phyloP scores from a whole-genome alignment of 352 stramenopile genomes.

The Phytophthora melonis region DNA sequence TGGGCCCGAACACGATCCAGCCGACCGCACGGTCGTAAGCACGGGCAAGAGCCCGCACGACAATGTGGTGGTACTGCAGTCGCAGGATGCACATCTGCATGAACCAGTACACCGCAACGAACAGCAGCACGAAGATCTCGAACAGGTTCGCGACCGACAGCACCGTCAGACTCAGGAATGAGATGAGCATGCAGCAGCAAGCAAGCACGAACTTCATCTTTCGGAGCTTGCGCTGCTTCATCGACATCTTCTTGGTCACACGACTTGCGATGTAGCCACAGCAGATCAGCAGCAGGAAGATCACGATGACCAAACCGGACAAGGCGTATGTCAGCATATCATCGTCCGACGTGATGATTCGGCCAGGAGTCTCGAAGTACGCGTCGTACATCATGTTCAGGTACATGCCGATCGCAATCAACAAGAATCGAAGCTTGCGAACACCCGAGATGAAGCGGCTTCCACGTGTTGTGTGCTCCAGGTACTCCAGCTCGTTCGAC shows the following conservation, averaged over 20 bases:
- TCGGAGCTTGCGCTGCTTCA: conserved; percentile 90
- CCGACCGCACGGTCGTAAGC: conserved; percentile 81
- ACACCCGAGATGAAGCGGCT: conserved; percentile 75
- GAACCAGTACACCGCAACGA: conserved; percentile 88
- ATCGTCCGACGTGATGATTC: conserved; percentile 62
- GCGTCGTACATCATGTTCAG: conserved; percentile 84
- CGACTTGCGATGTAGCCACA: conserved; percentile 87
- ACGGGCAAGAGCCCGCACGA: conserved; percentile 78
- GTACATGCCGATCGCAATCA: conserved; percentile 79
- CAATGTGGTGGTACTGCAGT: conserved; percentile 87
- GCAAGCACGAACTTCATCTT: conserved; percentile 90
- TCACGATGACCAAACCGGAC: conserved; percentile 66
- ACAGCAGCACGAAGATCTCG: conserved; percentile 73
- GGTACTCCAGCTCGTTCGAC: conserved; percentile 83
- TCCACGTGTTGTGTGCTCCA: conserved; percentile 79
- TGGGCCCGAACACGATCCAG: conserved; percentile 90
- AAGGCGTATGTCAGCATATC: conserved; percentile 73
- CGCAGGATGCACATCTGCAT: conserved; percentile 84
- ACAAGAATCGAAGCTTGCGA: conserved; percentile 84
- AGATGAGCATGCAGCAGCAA: conserved; percentile 73
- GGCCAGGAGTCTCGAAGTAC: conserved; percentile 74
- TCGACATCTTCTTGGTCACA: conserved; percentile 91
- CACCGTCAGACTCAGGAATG: conserved; percentile 75
- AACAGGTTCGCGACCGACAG: conserved; percentile 80
- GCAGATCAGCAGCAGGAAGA: conserved; percentile 81